Evolutionary conservation across 352 stramenopile genomes (phyloP), one percentile per base, ranked within the genome.

Genomic region (Phytophthora crassamura): DNA sequence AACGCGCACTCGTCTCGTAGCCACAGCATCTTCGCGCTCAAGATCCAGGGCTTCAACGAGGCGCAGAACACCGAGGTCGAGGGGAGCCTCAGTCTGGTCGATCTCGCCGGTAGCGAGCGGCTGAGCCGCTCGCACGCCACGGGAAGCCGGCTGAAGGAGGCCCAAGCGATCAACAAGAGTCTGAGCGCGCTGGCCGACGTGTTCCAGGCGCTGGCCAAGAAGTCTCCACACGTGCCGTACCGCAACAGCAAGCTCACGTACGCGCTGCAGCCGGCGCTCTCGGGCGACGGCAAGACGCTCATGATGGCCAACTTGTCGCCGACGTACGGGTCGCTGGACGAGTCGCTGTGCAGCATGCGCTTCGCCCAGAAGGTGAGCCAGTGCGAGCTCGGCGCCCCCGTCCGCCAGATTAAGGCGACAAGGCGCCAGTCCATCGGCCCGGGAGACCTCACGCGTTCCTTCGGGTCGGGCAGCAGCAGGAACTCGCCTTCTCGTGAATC

Each of bases 261-360:
- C 74, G 88, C 99, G 36, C 85, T 99, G 18, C 97, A 99, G 82
- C 97, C 98, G 48, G 98, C 96, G 61, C 89, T 99, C 6, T 98
- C 95, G 61, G 98, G 98, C 9, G 97, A 99, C 79, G 97, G 98
- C 39, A 99, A 99, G 83, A 99, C 97, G 62, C 84, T 99, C 38
- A 99, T 99, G 98, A 99, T 99, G 87, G 97, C 99, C 39, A 99
- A 99, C 73, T 75, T 99, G 25, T 99, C 94, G 67, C 98, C 98
- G 4, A 99, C 97, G 16, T 84, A 91, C 28, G 80, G 88, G 42
- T 99, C 96, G 56, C 81, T 98, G 34, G 89, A 97, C 66, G 98
- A 99, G 79, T 98, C 95, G 68, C 73, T 99, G 5, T 99, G 97
- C 79, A 99, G 96, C 58, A 88, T 99, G 30, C 88, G 98, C 45